Evolutionary conservation across 2,329 filamentous ascomycete genomes (phyloP).

Genomic region (Xylogone sp.): DNA sequence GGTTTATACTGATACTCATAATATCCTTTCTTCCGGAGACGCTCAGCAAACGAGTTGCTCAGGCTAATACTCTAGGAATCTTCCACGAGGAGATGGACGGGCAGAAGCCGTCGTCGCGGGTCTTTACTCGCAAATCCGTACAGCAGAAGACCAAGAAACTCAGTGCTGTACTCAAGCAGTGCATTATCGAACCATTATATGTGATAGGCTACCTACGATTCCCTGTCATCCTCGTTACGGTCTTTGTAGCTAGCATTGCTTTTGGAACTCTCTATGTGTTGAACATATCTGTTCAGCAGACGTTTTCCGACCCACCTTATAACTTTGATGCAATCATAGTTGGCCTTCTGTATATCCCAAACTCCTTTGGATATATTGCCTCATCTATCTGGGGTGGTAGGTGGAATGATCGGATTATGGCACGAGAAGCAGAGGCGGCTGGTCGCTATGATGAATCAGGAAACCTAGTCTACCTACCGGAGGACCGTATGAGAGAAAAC

Average conservation of each 20-base stretch:
- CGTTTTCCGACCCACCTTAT: conserved; percentile 66
- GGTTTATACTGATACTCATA: conserved; percentile 49
- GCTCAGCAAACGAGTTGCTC: conserved; percentile 34
- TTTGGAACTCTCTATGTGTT: conserved; percentile 74
- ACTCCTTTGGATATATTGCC: conserved; percentile 67
- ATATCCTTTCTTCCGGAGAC: conserved; percentile 65
- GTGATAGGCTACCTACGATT: conserved; percentile 71
- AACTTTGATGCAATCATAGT: conserved; percentile 64
- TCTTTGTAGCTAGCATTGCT: conserved; percentile 70
- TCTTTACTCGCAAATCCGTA: conserved; percentile 61
- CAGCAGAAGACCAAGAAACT: conserved; percentile 51
- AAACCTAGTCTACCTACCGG: conserved; percentile 64
- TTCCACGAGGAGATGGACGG: too few species aligned
- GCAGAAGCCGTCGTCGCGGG: too few species aligned
- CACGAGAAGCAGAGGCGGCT: conserved; percentile 66
- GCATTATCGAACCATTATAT: conserved; percentile 68
- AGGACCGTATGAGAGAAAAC: conserved; percentile 81
- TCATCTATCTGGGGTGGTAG: conserved; percentile 66
- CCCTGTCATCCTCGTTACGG: conserved; percentile 68
- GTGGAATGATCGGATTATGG: conserved; percentile 82
- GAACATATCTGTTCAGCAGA: conserved; percentile 72
- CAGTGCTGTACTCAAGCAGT: conserved; percentile 53
- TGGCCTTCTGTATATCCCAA: conserved; percentile 74
- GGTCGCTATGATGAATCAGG: conserved; percentile 65
- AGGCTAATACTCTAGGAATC: too few species aligned